Evolutionary conservation across 306 rosid genomes (phyloP).

Genomic region (Acacia crassicarpa): DNA sequence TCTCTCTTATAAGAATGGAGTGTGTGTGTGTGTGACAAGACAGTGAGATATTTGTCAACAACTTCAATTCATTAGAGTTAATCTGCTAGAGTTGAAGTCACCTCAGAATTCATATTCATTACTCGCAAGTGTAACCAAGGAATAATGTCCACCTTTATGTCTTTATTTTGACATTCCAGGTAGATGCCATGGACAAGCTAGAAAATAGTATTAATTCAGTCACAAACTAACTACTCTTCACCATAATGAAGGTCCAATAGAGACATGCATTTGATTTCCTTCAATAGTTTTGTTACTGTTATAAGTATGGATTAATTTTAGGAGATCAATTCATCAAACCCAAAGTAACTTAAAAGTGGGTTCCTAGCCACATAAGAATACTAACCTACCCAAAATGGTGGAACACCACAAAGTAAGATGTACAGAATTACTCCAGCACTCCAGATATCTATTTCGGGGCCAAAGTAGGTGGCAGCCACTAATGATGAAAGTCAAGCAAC

Average conservation of each 20-base stretch:
- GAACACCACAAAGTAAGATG: no score
- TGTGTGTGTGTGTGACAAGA: neutral
- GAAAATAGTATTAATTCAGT: neutral
- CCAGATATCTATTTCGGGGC: slow-evolving; percentile 96
- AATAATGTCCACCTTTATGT: neutral
- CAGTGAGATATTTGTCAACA: neutral
- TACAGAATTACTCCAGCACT: slow-evolving; percentile 94
- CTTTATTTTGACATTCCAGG: neutral
- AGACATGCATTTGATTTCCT: slow-evolving; percentile 4
- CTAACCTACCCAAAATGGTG: slow-evolving; percentile 99
- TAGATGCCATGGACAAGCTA: neutral
- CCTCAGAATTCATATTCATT: neutral
- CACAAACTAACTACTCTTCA: neutral
- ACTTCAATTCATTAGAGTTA: slow-evolving; percentile 1
- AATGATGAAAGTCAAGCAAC: slow-evolving; percentile 10
- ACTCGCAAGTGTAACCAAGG: neutral
- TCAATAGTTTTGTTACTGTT: neutral
- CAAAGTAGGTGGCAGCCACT: slow-evolving; percentile 43
- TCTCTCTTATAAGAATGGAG: neutral
- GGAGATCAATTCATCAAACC: slow-evolving; percentile 21
- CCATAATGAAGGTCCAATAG: neutral
- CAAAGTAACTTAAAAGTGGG: slow-evolving; percentile 13
- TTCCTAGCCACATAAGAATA: slow-evolving; percentile 29
- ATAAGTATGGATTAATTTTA: neutral
- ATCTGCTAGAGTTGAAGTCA: neutral